These are phyloP conservation scores for Flaveria ramosissima DNA, from an alignment of 129 eudicot species.

Conservation along the genomic window DNA sequence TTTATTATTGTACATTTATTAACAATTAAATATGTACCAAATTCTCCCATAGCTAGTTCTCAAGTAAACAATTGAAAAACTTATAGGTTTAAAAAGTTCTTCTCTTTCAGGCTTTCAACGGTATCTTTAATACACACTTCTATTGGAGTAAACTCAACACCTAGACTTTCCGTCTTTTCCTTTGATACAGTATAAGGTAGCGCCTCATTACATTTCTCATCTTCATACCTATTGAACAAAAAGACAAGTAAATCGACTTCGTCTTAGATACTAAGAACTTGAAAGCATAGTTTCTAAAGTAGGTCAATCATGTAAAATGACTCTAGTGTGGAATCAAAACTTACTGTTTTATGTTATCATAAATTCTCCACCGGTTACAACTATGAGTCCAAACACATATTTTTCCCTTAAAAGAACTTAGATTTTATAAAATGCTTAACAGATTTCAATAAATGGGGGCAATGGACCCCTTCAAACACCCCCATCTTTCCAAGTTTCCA, in stretches of 20 bases:
- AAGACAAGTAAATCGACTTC: background rate
- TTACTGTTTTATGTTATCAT: too few relatives aligned
- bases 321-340: too few relatives aligned
- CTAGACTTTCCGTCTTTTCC: conserved; percentile 37
- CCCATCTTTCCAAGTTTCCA: too few relatives aligned
- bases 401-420: too few relatives aligned
- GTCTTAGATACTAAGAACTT: background rate
- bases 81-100: conserved; percentile 25
- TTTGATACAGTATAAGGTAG: conserved; percentile 31
- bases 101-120: conserved; percentile 45
- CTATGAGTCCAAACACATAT: too few relatives aligned
- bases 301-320: too few relatives aligned
- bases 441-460: too few relatives aligned
- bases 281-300: conserved; percentile 23
- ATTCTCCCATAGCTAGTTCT: background rate
- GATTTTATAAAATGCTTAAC: too few relatives aligned
- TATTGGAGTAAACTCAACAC: conserved; percentile 41
- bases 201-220: conserved; percentile 12
- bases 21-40: too few relatives aligned
- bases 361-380: too few relatives aligned
- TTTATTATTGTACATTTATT: too few relatives aligned
- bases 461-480: too few relatives aligned
- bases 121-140: conserved; percentile 47
- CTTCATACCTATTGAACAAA: conserved; percentile 26
- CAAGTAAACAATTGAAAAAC: background rate